Evolutionary conservation across 768 basidiomycete genomes (phyloP).

Genomic region (Naganishia onofrii): DNA sequence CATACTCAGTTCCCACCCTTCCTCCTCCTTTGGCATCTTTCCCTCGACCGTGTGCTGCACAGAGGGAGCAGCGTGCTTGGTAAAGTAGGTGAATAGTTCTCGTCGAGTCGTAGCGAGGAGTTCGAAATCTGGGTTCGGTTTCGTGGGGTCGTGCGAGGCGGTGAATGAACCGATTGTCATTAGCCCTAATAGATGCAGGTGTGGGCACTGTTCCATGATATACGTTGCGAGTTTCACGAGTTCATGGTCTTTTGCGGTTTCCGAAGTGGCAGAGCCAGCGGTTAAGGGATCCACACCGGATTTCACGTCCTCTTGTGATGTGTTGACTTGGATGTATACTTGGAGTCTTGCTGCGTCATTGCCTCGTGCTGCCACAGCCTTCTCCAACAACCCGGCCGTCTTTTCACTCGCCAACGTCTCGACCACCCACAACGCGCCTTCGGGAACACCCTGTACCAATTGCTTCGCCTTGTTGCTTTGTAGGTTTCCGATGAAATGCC

Average conservation of each 20-base stretch:
- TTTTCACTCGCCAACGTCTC: constrained; percentile 83
- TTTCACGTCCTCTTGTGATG: constrained; percentile 86
- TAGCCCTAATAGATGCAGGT: constrained; percentile 72
- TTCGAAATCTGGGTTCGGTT: constrained; percentile 72
- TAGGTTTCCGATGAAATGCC: constrained; percentile 94
- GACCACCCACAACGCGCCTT: constrained; percentile 69
- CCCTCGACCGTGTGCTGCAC: constrained; percentile 25
- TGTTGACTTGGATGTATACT: constrained; percentile 89
- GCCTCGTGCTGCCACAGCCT: constrained; percentile 55
- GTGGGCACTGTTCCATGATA: constrained; percentile 70
- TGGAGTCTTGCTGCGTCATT: constrained; percentile 59
- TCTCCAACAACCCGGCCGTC: constrained; percentile 74
- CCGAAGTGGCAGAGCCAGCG: neutral
- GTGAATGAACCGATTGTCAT: constrained; percentile 94
- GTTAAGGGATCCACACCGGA: constrained; percentile 72
- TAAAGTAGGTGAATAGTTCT: constrained; percentile 52
- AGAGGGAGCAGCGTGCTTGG: neutral
- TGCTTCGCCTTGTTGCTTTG: constrained; percentile 91
- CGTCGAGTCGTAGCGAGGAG: constrained; percentile 65
- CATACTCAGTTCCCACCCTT: constrained; percentile 61
- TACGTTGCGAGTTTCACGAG: constrained; percentile 67
- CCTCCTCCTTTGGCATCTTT: constrained; percentile 30
- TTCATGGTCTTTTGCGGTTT: constrained; percentile 54
- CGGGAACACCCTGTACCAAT: neutral
- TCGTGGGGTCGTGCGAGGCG: constrained; percentile 61